Conservation (phyloP, 2,329 filamentous ascomycete genomes). For the Cryphonectria nitschkei region DNA sequence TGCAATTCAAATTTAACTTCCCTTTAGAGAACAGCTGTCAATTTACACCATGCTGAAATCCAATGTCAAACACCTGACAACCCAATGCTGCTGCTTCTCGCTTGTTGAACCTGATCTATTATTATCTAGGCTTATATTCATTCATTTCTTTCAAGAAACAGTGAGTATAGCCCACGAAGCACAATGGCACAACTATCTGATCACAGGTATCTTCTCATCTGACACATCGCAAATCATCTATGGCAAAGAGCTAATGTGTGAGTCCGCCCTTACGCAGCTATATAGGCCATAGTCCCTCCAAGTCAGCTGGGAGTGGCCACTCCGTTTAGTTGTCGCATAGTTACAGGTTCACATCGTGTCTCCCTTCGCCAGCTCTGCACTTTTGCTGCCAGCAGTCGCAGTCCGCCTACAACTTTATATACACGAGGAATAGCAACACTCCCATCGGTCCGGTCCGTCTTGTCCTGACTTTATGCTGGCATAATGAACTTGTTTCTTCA, state of each 20-base stretch:
- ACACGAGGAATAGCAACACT: slow-evolving; percentile 35
- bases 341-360: slow-evolving; percentile 29
- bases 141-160: too few relatives aligned
- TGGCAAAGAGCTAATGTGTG: slow-evolving; percentile 26
- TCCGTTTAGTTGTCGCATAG: too few relatives aligned
- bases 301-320: too few relatives aligned
- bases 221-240: not conserved
- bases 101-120: not conserved
- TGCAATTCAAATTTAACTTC: not conserved
- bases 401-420: slow-evolving; percentile 38
- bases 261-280: too few relatives aligned
- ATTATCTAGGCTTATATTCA: not conserved
- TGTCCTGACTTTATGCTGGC: too few relatives aligned
- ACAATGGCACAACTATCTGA: not conserved
- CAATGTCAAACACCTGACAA: not conserved
- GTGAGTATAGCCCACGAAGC: not conserved
- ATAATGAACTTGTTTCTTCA: not conserved
- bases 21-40: not conserved
- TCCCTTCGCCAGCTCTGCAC: slow-evolving; percentile 32
- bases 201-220: not conserved
- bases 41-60: not conserved
- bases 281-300: too few relatives aligned
- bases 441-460: slow-evolving; percentile 47
- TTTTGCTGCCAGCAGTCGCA: slow-evolving; percentile 34
- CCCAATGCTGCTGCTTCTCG: not conserved